Evolutionary conservation across 371 early-diverging fungal genomes (phyloP), one percentile per base, ranked within the genome.

Genomic region (Nematocida ausubeli): DNA sequence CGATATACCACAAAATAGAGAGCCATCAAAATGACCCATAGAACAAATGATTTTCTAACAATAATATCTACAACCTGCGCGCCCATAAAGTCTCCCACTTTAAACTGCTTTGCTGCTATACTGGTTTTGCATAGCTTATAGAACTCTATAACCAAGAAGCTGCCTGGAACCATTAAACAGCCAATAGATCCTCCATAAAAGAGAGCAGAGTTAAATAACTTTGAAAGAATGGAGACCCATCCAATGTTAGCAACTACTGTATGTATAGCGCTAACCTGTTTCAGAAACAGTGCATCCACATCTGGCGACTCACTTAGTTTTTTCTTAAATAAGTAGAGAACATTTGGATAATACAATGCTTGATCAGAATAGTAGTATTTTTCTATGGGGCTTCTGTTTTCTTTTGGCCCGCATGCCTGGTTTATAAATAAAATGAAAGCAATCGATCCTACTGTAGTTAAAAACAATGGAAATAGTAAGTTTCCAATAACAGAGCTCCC

Each of bases 71-170:
- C 35, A 6, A 12, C 35, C 30, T 16, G 60, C 14, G 60, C 30
- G 35, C 16, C 12, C 19, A 60, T 60, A 60, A 60, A 60, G 14
- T 60, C 60, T 16, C 30, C 35, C 7, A 37, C 37, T 30, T 7
- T 60, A n/a, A 60, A 22, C 60, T 32, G 32, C 4, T 39, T 39
- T 60, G 7, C 39, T 60, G 9, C 12, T 35, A 60, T 60, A 28
- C 35, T 60, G 2, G 1, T 16, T 28, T 60, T 60, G 60, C 60
- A 60, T 19, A 60, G 60, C 37, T 4, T 60, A 28, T 60, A 60
- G 39, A 60, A 60, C 19, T 60, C 39, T 60, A 28, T 7, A 5
- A 7, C 1, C 28, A 39, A 37, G 5, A 60, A 39, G 19, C 7
- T 60, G 60, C 37, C 16, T 30, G 60, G 2, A 7, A 60, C 4